Evolutionary conservation across 345 rosid species (phyloP), one percentile per base, ranked within the genome.

Genomic region (sweet orange (Citrus sinensis)): DNA sequence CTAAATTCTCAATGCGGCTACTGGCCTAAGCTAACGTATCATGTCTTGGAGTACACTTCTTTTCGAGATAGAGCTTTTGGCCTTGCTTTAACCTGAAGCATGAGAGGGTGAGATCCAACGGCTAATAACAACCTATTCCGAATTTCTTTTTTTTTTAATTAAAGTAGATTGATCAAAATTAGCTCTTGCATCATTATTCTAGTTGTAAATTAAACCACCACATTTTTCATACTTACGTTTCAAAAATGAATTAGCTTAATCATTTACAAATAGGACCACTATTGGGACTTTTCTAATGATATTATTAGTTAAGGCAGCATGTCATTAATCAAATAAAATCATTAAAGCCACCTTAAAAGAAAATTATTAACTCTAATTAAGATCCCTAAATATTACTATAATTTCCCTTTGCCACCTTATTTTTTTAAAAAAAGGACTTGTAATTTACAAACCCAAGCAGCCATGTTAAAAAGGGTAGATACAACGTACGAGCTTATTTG

Each of bases 61-160:
- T 76, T 82, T 30, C 35, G 56, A 17, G 76, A 35, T 3, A 66
- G 80, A 81, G 72, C 79, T 70, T 81, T 80, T 1, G 58, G 20
- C 35, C 9, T 35, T 66, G 89, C 90, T 87, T 89, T 77, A 75
- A 27, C 85, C 76, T 73, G 77, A 87, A 86, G 88, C 67, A 71
- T 80, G 82, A 20, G 75, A 77, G 66, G 59, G 58, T 65, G 81
- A 82, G 82, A 70, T 82, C 80, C 80, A 76, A 17, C 77, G 51
- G 66, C 73, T 77, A 46, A 27, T 37, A 30, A 17, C 1, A 59
- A 20, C 67, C 19, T 22, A 77, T 66, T 29, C 46, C 6, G 20
- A 34, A 20, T 39, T 37, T 37, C 6, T 80, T 78, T 82, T 69
- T 37, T 37, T 35, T 80, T 78, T 82, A 84, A 78, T 79, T 73